Evolutionary conservation across 2,329 filamentous ascomycete genomes (phyloP).

Genomic region (Fusarium sp.): DNA sequence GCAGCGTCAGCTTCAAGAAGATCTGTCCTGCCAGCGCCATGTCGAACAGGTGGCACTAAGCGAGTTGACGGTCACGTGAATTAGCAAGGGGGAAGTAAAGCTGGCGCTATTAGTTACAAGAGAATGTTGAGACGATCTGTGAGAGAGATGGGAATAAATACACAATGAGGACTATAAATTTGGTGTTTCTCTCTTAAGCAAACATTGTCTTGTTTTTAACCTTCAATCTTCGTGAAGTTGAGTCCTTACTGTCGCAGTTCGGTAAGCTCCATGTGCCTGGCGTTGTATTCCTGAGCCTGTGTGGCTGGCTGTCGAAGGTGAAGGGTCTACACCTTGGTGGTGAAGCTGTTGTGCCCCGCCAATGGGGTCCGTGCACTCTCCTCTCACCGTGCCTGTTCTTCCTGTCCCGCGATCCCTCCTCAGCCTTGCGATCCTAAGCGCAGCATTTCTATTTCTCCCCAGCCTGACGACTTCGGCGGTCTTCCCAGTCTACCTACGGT

Average conservation of each 20-base stretch:
- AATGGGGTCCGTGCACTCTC: constrained; percentile 33
- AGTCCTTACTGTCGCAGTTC: not conserved
- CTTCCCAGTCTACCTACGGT: constrained; percentile 5
- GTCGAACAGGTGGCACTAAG: constrained; percentile 58
- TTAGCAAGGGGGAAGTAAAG: constrained; percentile 18
- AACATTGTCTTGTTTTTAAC: not conserved
- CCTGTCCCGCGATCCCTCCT: constrained; percentile 38
- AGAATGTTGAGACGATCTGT: not conserved
- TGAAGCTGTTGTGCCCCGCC: constrained; percentile 40
- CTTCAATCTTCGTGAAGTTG: not conserved
- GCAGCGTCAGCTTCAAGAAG: constrained; percentile 49
- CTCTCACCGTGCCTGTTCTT: constrained; percentile 17
- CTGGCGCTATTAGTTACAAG: not conserved
- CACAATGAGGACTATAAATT: not conserved
- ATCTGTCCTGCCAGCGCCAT: constrained; percentile 52
- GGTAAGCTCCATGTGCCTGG: constrained; percentile 2
- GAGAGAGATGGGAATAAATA: not conserved
- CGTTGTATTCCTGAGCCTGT: constrained; percentile 16
- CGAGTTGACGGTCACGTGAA: constrained; percentile 50
- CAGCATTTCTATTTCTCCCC: constrained; percentile 14
- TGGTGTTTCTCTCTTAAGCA: not conserved
- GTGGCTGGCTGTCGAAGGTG: constrained; percentile 13
- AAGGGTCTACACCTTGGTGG: constrained; percentile 22
- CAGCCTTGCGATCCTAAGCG: constrained; percentile 39
- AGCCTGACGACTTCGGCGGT: constrained; percentile 1